Evolutionary conservation across 257 asterid species (phyloP).

Genomic region (Haberlea rhodopensis): DNA sequence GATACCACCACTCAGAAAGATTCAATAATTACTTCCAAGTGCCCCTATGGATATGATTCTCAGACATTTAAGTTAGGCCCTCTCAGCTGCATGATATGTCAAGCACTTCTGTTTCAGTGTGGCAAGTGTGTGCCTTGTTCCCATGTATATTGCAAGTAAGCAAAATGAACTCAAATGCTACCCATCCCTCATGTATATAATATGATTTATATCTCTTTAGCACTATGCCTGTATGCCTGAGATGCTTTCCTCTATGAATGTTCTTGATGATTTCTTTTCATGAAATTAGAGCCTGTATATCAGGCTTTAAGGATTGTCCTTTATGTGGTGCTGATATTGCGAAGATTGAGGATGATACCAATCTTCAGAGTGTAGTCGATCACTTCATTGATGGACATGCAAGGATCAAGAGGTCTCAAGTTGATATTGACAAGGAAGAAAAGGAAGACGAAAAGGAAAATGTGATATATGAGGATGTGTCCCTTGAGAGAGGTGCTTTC

Average conservation of each 20-base stretch:
- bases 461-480: slow-evolving; percentile 88
- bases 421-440: slow-evolving; percentile 56
- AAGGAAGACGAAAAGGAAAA: slow-evolving; percentile 48
- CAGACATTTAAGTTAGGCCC: slow-evolving; percentile 94
- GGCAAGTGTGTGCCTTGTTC: slow-evolving; percentile 91
- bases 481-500: slow-evolving; percentile 91
- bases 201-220: too few species aligned
- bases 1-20: slow-evolving; percentile 49
- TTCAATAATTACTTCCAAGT: slow-evolving; percentile 42
- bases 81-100: slow-evolving; percentile 88
- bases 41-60: slow-evolving; percentile 70
- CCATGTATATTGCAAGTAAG: slow-evolving; percentile 96
- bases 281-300: slow-evolving; percentile 68
- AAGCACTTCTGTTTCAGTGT: slow-evolving; percentile 87
- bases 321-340: slow-evolving; percentile 95
- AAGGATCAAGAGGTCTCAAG: slow-evolving; percentile 84
- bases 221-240: too few species aligned
- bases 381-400: slow-evolving; percentile 98
- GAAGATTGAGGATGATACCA: slow-evolving; percentile 73
- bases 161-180: neutral
- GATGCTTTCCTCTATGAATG: slow-evolving; percentile 3
- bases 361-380: slow-evolving; percentile 86
- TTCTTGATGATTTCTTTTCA: slow-evolving; percentile 20
- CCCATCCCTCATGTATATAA: neutral
- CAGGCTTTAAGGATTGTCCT: slow-evolving; percentile 90